Percentiles rank a stretch among this genome's conserved stretches.
Conservation (phyloP, 169 alveolate species). For the Babesia divergens region DNA sequence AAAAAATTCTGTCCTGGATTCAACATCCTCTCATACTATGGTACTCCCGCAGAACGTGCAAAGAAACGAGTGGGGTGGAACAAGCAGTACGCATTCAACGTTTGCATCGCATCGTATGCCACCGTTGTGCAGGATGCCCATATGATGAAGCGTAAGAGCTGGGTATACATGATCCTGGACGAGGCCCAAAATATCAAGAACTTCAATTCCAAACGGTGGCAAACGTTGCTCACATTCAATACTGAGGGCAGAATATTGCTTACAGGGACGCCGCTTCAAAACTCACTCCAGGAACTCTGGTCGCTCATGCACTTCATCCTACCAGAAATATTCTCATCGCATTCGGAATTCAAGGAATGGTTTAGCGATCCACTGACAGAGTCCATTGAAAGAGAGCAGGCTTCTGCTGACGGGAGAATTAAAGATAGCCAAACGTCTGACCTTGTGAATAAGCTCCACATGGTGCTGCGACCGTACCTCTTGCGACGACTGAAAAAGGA, state of each 20-base stretch:
- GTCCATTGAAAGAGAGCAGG: slow-evolving; percentile 77
- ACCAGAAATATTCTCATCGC: slow-evolving; percentile 94
- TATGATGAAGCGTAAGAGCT: slow-evolving; percentile 91
- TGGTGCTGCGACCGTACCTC: slow-evolving; percentile 95
- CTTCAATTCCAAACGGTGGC: slow-evolving; percentile 96
- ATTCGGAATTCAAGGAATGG: slow-evolving; percentile 95
- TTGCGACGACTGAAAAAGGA: slow-evolving; percentile 96
- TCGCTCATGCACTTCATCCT: slow-evolving; percentile 96
- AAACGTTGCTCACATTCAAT: slow-evolving; percentile 93
- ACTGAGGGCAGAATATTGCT: slow-evolving; percentile 93
- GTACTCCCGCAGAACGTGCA: slow-evolving; percentile 83
- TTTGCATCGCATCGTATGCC: slow-evolving; percentile 95
- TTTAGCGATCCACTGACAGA: slow-evolving; percentile 91
- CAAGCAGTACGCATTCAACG: slow-evolving; percentile 92
- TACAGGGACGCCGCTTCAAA: slow-evolving; percentile 99
- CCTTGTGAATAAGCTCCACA: slow-evolving; percentile 87
- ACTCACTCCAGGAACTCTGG: slow-evolving; percentile 98
- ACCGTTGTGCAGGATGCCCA: slow-evolving; percentile 92
- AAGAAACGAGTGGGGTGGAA: slow-evolving; percentile 90
- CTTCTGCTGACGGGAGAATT: slow-evolving; percentile 18
- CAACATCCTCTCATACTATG: slow-evolving; percentile 92
- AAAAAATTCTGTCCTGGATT: slow-evolving; percentile 97
- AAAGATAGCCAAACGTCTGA: slow-evolving; percentile 30
- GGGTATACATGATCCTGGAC: slow-evolving; percentile 97
- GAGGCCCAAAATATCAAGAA: slow-evolving; percentile 99